Base-by-base conservation (phyloP, 2,329 filamentous ascomycete genomes). In the Monilinia laxa region DNA sequence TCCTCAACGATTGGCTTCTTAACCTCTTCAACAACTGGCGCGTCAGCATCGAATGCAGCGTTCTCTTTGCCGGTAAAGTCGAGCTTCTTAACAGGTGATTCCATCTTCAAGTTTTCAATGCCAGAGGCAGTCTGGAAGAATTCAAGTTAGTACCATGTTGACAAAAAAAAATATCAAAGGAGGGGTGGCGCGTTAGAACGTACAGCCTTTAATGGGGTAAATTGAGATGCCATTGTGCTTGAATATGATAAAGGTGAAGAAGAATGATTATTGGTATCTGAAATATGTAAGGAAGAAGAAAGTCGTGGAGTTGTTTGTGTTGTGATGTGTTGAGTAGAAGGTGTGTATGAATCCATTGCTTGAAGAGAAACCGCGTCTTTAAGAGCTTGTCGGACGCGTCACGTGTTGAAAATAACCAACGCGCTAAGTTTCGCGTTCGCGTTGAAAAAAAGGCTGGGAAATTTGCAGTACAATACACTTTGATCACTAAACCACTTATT, bases 31-130 rank as follows among this genome's bases (percentile, higher is more conserved):
- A 81, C 78, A 75, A 84, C 80, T 74, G 86, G 77, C 72, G 82
- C 77, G 70, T 82, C 78, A 52, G 79, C 73, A 68, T 84, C 81
- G 71, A 84, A 75, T 68, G 84, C 80, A 69, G 83, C 81, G 81
- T 96, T 96, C 82, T 97, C 93, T 82, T 97, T 97, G 82, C 92
- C 85, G 68, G 84, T 84, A 78, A 97, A 92, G 82, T 90, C 84
- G 72, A 95, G 86, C 85, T 96, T 96, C 89, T 97, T 97, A 71
- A 90, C 82, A 56, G 93, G 93, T 0, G 92, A 95, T 74, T 96
- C 91, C 87, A 97, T 96, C 82, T 94, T 96, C 79, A 98, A 85
- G 74, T 87, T 87, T 80, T 95, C 89, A 77, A 98, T 90, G 75
- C 88, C 92, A 76, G 91, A 89, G 75, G 93, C 91, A 82, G 90